Conservation (phyloP, 441 rosid species). For the Populus hybrid region DNA sequence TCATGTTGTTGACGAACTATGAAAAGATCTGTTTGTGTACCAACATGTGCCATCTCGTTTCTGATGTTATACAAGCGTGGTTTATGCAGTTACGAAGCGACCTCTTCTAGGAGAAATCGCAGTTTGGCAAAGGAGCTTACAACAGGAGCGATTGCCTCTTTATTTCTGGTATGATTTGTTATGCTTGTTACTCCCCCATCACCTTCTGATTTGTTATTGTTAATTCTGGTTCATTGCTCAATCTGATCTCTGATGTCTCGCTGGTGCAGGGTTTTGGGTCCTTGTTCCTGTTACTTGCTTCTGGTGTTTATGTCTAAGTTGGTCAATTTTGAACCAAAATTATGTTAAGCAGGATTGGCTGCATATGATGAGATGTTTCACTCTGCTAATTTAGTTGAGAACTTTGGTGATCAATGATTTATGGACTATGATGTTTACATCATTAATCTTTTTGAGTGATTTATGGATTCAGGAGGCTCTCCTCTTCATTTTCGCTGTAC, state of each 20-base stretch:
- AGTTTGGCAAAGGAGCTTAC: slow-evolving; percentile 68
- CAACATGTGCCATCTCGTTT: neutral
- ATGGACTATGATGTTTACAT: slow-evolving; percentile 9
- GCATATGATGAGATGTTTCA: slow-evolving; percentile 10
- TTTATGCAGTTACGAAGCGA: slow-evolving; percentile 69
- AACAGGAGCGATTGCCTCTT: slow-evolving; percentile 79
- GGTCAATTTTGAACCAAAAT: slow-evolving; percentile 6
- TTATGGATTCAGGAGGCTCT: neutral
- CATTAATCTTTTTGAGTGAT: neutral
- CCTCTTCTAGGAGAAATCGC: slow-evolving; percentile 68
- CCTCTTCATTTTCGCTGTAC: slow-evolving; percentile 13
- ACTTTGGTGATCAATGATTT: slow-evolving; percentile 9
- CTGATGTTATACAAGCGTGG: neutral
- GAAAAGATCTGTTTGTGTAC: neutral
- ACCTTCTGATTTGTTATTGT: neutral
- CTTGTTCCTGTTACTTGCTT: slow-evolving; percentile 81
- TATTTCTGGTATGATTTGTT: slow-evolving; percentile 63
- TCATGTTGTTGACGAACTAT: neutral
- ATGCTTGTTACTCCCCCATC: neutral
- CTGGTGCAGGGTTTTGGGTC: slow-evolving; percentile 88
- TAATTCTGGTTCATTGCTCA: slow-evolving; percentile 6
- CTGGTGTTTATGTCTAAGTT: slow-evolving; percentile 76
- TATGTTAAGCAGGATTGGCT: slow-evolving; percentile 11
- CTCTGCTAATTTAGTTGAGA: slow-evolving; percentile 3
- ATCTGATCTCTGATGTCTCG: slow-evolving; percentile 1